phyloP scores from a whole-genome alignment of 352 stramenopile genomes.

The Thalassiosira exigua region DNA sequence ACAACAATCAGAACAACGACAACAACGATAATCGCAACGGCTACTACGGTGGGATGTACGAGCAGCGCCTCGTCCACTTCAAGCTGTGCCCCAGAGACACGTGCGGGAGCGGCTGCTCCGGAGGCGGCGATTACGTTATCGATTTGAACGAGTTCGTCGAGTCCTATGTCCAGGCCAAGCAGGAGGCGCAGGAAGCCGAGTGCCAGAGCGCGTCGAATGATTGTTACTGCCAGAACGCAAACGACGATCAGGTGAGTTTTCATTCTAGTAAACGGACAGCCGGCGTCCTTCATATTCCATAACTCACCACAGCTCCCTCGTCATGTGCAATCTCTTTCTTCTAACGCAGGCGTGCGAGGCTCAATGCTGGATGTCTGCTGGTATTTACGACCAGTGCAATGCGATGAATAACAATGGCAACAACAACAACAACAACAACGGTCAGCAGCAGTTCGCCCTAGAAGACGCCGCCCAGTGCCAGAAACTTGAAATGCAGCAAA shows the following conservation, averaged over 20 bases:
- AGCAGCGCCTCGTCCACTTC: slow-evolving; percentile 72
- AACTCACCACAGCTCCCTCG: background rate
- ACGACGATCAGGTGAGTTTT: slow-evolving; percentile 32
- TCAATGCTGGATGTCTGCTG: slow-evolving; percentile 20
- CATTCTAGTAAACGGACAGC: background rate
- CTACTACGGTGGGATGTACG: slow-evolving; percentile 52
- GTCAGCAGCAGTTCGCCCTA: slow-evolving; percentile 54
- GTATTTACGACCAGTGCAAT: slow-evolving; percentile 22
- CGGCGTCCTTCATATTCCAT: background rate
- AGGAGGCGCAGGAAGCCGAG: slow-evolving; percentile 45
- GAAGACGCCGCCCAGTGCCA: slow-evolving; percentile 52
- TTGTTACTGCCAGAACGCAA: slow-evolving; percentile 58
- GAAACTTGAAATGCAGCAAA: slow-evolving; percentile 55
- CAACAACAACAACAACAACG: slow-evolving; percentile 50
- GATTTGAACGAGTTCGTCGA: slow-evolving; percentile 71
- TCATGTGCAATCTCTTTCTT: background rate
- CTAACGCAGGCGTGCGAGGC: slow-evolving; percentile 19
- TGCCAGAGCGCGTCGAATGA: slow-evolving; percentile 58
- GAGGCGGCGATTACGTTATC: slow-evolving; percentile 69
- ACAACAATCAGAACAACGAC: no score
- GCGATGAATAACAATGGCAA: slow-evolving; percentile 49
- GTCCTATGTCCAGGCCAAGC: slow-evolving; percentile 61
- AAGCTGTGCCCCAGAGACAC: slow-evolving; percentile 65
- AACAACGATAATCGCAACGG: slow-evolving; percentile 14
- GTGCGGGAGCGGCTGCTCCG: slow-evolving; percentile 25